Conservation (phyloP, 169 alveolate genomes). For the Cryptosporidium canis region DNA sequence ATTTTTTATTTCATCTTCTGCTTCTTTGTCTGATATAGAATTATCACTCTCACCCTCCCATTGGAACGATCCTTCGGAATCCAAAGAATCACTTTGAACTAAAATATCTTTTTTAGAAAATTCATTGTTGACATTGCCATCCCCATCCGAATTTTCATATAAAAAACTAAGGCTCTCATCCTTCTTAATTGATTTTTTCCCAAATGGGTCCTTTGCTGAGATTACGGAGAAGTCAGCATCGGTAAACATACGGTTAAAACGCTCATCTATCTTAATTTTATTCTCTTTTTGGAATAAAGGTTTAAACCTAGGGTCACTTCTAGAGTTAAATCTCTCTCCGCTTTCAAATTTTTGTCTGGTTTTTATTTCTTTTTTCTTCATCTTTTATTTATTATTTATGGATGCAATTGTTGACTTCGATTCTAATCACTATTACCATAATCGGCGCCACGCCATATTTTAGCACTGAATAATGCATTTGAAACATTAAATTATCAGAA, state of each 20-base stretch:
- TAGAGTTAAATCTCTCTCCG: slow-evolving; percentile 9
- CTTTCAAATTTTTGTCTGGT: not conserved
- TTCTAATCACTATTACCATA: not conserved
- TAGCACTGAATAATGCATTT: not conserved
- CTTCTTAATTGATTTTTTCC: slow-evolving; percentile 75
- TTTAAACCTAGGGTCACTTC: slow-evolving; percentile 81
- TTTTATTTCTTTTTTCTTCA: not conserved
- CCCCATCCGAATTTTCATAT: slow-evolving; percentile 39
- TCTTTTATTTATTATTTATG: not conserved
- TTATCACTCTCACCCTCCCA: slow-evolving; percentile 74
- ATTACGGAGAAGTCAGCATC: slow-evolving; percentile 80
- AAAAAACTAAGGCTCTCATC: slow-evolving; percentile 60
- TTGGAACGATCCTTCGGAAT: slow-evolving; percentile 48
- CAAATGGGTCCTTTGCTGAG: slow-evolving; percentile 82
- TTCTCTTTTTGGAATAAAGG: slow-evolving; percentile 76
- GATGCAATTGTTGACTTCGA: not conserved
- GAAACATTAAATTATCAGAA: not conserved
- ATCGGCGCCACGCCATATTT: not conserved
- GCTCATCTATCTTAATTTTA: slow-evolving; percentile 82
- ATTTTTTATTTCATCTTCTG: not conserved
- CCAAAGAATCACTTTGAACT: not conserved
- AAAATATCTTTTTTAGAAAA: slow-evolving; percentile 23
- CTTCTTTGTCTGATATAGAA: not conserved
- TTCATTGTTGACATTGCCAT: slow-evolving; percentile 25
- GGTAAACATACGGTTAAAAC: slow-evolving; percentile 81